Evolutionary conservation across 129 eudicot species (phyloP), one percentile per base, ranked within the genome.

Genomic region (Tanacetum coccineum): DNA sequence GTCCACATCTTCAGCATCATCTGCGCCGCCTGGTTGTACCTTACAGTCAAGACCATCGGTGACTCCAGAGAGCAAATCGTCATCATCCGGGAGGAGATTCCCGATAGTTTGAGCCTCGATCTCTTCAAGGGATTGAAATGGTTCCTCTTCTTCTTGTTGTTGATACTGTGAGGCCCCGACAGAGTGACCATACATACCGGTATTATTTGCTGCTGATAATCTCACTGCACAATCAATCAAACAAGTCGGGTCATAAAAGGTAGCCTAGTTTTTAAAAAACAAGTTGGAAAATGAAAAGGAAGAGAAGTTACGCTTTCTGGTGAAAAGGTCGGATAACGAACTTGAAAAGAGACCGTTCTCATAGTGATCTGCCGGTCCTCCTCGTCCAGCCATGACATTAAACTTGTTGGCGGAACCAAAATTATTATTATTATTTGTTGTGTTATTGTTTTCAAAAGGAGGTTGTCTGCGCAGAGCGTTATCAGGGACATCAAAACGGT

Each of bases 31-130:
- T 65, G 75, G 82, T 71, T 64, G 83, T 19, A 44, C 74, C 71
- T 67, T 71, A 66, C 54, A 57, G 73, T 78, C 85, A 58, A 83
- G 70, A 68, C 95, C 96, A 73, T 89, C 96, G n/a, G 87, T 82
- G 74, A 94, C 90, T 19, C 99, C 96, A 71, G 90, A 76, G 54
- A 94, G 79, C 85, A 94, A 83, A 78, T 94, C 99, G 59, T 94
- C 99, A 63, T 94, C 99, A 78, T 84, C 80, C 45, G 96, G 98
- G 54, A 92, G 95, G 69, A 92, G 95, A 76, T 92, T 82, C 58
- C 96, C 98, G 56, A 92, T 92, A 45, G 96, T 88, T 77, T 88
- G 96, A 68, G 98, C 98, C 79, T 92, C 98, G 55, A 92, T 86
- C 79, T 92, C 96, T 80, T 83, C 81, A 59, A 88, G 87, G 40